These are phyloP conservation scores for Collybiopsis luxurians DNA, from an alignment of 768 basidiomycete genomes.

Conservation along the genomic window DNA sequence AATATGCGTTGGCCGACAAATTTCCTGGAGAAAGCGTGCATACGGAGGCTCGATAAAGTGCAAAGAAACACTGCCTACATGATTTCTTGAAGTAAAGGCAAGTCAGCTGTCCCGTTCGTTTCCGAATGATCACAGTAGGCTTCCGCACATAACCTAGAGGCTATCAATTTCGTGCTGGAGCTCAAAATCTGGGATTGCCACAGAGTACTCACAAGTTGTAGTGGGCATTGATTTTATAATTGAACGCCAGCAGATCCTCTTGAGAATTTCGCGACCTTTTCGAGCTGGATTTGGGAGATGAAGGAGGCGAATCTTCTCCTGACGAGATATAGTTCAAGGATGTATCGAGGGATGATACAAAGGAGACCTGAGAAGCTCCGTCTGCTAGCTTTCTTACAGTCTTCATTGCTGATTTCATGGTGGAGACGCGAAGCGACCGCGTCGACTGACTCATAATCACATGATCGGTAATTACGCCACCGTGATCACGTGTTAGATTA, in stretches of 20 bases:
- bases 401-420: background rate
- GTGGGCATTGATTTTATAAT: background rate
- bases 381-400: no score
- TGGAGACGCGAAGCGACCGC: no score
- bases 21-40: background rate
- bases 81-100: background rate
- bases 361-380: no score
- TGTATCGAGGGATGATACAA: background rate
- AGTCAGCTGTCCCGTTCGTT: background rate
- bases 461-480: no score
- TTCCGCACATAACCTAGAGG: background rate
- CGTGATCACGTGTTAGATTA: constrained; percentile 2
- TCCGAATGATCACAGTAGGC: background rate
- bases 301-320: background rate
- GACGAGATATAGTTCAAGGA: background rate
- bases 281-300: no score
- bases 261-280: background rate
- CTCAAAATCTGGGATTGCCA: background rate
- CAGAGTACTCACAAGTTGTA: background rate
- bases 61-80: background rate
- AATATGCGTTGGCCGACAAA: background rate
- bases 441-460: constrained; percentile 5
- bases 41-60: background rate
- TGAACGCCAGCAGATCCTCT: background rate
- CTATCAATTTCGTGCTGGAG: no score